Evolutionary conservation across 495 filamentous ascomycete genomes (phyloP).

Genomic region (Penicillium cataractarum): DNA sequence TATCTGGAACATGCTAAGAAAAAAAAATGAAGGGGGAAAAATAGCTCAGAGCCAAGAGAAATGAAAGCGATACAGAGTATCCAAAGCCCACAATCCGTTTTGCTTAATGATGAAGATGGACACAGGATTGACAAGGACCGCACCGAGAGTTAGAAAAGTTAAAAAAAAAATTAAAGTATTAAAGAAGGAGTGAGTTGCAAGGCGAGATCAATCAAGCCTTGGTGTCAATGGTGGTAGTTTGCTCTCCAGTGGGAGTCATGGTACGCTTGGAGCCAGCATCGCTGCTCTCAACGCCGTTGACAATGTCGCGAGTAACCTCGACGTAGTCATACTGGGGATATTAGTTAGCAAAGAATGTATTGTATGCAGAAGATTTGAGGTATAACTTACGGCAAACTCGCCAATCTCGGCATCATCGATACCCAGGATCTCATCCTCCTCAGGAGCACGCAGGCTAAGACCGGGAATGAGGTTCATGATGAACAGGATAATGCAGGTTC

Average conservation of each 20-base stretch:
- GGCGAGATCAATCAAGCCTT: constrained; percentile 32
- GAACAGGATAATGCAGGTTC: constrained; percentile 85
- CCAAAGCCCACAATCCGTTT: not conserved
- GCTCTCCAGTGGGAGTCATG: constrained; percentile 30
- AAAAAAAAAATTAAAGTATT: constrained; percentile 18
- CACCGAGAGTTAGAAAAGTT: not conserved
- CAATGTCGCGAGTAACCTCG: constrained; percentile 84
- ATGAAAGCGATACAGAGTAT: not conserved
- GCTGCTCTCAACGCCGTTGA: constrained; percentile 57
- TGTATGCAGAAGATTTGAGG: not conserved
- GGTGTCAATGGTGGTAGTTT: constrained; percentile 26
- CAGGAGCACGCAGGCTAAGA: constrained; percentile 74
- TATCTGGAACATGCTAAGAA: constrained; percentile 18
- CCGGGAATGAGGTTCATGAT: constrained; percentile 86
- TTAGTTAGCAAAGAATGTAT: not conserved
- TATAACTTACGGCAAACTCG: constrained; percentile 77
- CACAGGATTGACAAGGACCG: not conserved
- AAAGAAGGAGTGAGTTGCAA: constrained; percentile 8
- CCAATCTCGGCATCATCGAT: constrained; percentile 96
- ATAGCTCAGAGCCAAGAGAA: not conserved
- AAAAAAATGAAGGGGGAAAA: constrained; percentile 9
- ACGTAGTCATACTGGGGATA: constrained; percentile 82
- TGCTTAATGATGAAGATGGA: constrained; percentile 9
- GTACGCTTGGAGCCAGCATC: constrained; percentile 42
- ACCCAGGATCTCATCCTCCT: constrained; percentile 87